Evolutionary conservation across 2,329 filamentous ascomycete genomes (phyloP).

Genomic region (Venturia effusa): DNA sequence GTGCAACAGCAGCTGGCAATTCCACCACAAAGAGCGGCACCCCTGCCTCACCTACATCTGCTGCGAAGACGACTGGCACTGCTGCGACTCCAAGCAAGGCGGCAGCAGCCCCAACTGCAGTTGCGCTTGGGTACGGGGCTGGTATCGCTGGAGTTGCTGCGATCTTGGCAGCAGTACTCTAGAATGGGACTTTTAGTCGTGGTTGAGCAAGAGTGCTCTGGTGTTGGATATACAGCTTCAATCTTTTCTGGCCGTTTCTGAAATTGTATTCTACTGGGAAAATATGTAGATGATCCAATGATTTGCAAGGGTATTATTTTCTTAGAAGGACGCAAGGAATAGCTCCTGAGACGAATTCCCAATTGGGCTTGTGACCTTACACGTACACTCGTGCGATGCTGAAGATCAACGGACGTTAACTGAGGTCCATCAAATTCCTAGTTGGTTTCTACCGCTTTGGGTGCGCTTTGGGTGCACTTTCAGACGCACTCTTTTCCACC

Average conservation of each 20-base stretch:
- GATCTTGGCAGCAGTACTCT: constrained; percentile 7
- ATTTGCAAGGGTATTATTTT: background rate
- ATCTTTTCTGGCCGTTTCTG: background rate
- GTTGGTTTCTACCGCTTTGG: background rate
- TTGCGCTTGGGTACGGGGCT: background rate
- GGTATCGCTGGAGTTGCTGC: constrained; percentile 7
- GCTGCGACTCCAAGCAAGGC: constrained; percentile 1
- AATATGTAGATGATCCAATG: background rate
- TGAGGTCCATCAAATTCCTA: background rate
- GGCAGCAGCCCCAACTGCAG: background rate
- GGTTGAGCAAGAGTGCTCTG: background rate
- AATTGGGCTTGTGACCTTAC: background rate
- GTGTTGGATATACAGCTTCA: background rate
- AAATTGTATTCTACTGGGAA: background rate
- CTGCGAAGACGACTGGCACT: background rate
- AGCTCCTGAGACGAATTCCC: background rate
- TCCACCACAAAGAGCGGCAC: constrained; percentile 14
- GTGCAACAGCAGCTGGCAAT: constrained; percentile 13
- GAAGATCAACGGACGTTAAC: background rate
- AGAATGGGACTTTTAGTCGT: background rate
- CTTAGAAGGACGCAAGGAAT: background rate
- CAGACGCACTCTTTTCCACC: background rate
- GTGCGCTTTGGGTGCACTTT: background rate
- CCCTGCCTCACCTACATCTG: constrained; percentile 6
- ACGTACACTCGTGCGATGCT: background rate